These are phyloP conservation scores for Candida alai DNA, from an alignment of 805 yeast genomes.

Conservation along the genomic window DNA sequence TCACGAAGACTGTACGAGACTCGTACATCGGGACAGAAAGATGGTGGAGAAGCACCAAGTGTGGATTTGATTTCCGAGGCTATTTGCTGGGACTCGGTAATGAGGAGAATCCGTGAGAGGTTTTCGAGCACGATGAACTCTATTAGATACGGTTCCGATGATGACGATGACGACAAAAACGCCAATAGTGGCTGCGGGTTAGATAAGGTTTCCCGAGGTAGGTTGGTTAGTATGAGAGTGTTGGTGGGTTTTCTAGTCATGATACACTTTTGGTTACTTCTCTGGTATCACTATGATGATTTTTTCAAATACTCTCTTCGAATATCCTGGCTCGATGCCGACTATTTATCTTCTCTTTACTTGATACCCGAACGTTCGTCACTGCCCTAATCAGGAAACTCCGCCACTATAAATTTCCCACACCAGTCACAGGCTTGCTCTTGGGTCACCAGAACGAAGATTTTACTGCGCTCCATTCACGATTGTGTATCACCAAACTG, in stretches of 20 bases:
- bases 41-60: slow-evolving; percentile 14
- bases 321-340: too few species aligned
- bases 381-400: too few species aligned
- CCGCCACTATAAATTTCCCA: too few species aligned
- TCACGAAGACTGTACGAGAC: slow-evolving; percentile 33
- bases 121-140: slow-evolving; percentile 32
- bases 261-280: too few species aligned
- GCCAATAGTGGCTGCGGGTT: slow-evolving; percentile 25
- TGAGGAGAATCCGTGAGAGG: slow-evolving; percentile 31
- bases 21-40: slow-evolving; percentile 9
- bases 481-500: too few species aligned
- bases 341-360: too few species aligned
- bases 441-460: too few species aligned
- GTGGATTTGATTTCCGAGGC: slow-evolving; percentile 19
- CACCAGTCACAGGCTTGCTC: too few species aligned
- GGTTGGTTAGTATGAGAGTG: slow-evolving; percentile 33
- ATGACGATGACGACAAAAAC: slow-evolving; percentile 25
- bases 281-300: too few species aligned
- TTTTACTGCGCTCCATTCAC: too few species aligned
- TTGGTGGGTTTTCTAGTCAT: slow-evolving; percentile 24
- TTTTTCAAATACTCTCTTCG: too few species aligned
- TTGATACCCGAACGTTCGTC: too few species aligned
- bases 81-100: slow-evolving; percentile 23
- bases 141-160: slow-evolving; percentile 17
- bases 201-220: slow-evolving; percentile 17